phyloP scores from a whole-genome alignment of 768 basidiomycete genomes.

The Naganishia vaughanmartiniae region DNA sequence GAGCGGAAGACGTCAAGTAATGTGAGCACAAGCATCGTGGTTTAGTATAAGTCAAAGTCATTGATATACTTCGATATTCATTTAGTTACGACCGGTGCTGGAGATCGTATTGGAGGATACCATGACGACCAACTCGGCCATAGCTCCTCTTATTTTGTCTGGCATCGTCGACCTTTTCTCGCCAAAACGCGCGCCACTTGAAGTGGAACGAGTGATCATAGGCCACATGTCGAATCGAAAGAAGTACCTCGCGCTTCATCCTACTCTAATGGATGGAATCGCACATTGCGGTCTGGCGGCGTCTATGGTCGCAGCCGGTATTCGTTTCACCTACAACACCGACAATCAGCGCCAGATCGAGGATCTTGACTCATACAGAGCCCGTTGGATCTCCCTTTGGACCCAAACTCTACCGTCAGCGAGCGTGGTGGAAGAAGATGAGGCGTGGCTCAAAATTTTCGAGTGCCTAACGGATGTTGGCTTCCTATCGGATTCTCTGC shows the following conservation, averaged over 20 bases:
- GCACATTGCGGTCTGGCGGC: conserved; percentile 7
- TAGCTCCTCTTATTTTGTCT: not conserved
- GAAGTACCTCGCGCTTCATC: conserved; percentile 13
- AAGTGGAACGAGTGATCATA: conserved; percentile 5
- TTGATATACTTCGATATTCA: no score
- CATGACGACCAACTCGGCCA: not conserved
- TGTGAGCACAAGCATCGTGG: not conserved
- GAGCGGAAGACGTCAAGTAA: not conserved
- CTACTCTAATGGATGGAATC: no score
- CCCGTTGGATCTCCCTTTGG: conserved; percentile 5
- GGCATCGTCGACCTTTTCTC: not conserved
- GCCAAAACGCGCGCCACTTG: not conserved
- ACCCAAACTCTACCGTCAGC: not conserved
- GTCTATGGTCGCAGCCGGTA: not conserved
- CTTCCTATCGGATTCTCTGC: conserved; percentile 11
- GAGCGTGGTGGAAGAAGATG: not conserved
- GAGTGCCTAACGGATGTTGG: not conserved
- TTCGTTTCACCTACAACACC: conserved; percentile 16
- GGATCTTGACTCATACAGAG: not conserved
- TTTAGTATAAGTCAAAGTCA: not conserved
- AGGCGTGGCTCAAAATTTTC: not conserved
- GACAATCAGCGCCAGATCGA: conserved; percentile 19
- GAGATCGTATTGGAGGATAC: not conserved
- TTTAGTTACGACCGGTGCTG: not conserved
- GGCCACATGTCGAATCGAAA: conserved; percentile 15